Evolutionary conservation across 1,139 yeast genomes (phyloP), one percentile per base, ranked within the genome.

Genomic region (Geotrichum citri-aurantii): DNA sequence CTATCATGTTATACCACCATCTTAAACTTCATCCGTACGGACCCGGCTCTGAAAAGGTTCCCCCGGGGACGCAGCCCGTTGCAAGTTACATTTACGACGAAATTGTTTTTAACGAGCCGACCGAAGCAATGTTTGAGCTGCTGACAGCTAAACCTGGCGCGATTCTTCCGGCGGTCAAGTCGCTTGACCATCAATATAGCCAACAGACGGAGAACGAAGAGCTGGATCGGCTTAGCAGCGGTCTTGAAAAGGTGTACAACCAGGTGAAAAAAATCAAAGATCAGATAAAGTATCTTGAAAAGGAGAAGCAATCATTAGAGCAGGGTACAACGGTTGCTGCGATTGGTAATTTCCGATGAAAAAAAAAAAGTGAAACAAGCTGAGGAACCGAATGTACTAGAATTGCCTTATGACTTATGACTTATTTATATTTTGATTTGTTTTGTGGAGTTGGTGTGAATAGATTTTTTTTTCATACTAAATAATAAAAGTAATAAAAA

Each of bases 21-120:
- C 76, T 93, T 65, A 90, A 92, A 70, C 77, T 93, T 52, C 99
- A 93, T 75, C 98, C 99, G 0, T 95, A 88, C 71, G 53, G 76
- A 4, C 60, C 62, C 4, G 4, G 68, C 64, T 59, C 64, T 24
- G 65, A 65, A 59, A 56, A 59, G 57, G 42, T 53, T 8, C 63
- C 65, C 11, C 65, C 69, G 53, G 60, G 55, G 65, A 66, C 68
- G 10, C 68, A 64, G 52, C 68, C 69, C 29, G 87, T 86, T 4
- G 84, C 89, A 66, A 83, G 93, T 52, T 81, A 88, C 4, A 77
- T 86, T 51, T 93, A 87, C 69, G 99, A 93, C 69, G 99, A 93
- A 71, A 76, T 93, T 46, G 97, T 93, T 11, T 93, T 95, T 69
- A 91, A 88, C 69, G 99, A 93, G 70, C 99, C 99, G 1, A 91